Conservation (phyloP, 2,329 filamentous ascomycete genomes). For the Paradendryphiella salina region DNA sequence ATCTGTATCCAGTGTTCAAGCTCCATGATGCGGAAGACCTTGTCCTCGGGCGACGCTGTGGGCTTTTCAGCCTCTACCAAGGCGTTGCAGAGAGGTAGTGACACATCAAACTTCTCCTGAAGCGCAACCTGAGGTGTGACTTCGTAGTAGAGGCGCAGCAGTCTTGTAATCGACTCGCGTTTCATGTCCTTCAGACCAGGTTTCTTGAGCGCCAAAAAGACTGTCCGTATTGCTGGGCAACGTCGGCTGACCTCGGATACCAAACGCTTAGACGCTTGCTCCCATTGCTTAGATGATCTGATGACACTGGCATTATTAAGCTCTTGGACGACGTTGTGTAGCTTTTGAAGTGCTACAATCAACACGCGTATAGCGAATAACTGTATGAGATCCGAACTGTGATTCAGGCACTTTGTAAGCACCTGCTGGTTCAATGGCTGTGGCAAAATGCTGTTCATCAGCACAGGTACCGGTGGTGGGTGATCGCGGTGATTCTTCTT, state of each 20-base stretch:
- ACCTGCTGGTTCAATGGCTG: slow-evolving; percentile 79
- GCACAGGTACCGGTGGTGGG: slow-evolving; percentile 76
- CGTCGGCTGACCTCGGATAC: slow-evolving; percentile 75
- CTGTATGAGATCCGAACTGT: slow-evolving; percentile 76
- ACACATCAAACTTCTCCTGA: slow-evolving; percentile 86
- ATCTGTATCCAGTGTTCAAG: slow-evolving; percentile 80
- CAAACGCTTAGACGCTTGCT: slow-evolving; percentile 68
- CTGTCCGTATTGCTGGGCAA: slow-evolving; percentile 79
- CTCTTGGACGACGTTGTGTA: slow-evolving; percentile 65
- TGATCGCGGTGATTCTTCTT: slow-evolving; percentile 62
- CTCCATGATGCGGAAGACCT: slow-evolving; percentile 69
- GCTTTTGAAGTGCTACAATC: slow-evolving; percentile 76
- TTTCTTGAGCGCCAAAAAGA: slow-evolving; percentile 73
- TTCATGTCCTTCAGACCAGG: slow-evolving; percentile 73
- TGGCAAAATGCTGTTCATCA: slow-evolving; percentile 86
- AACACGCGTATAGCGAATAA: slow-evolving; percentile 84
- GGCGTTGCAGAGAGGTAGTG: slow-evolving; percentile 70
- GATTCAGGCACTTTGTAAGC: slow-evolving; percentile 75
- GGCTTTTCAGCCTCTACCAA: slow-evolving; percentile 62
- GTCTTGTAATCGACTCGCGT: slow-evolving; percentile 74
- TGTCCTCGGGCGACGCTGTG: slow-evolving; percentile 48
- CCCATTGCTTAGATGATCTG: slow-evolving; percentile 61
- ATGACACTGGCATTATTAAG: slow-evolving; percentile 55
- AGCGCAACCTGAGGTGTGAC: slow-evolving; percentile 77
- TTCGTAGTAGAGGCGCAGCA: slow-evolving; percentile 84